Evolutionary conservation across 345 rosid species (phyloP), one percentile per base, ranked within the genome.

Genomic region (Psidium friedrichsthalianum): DNA sequence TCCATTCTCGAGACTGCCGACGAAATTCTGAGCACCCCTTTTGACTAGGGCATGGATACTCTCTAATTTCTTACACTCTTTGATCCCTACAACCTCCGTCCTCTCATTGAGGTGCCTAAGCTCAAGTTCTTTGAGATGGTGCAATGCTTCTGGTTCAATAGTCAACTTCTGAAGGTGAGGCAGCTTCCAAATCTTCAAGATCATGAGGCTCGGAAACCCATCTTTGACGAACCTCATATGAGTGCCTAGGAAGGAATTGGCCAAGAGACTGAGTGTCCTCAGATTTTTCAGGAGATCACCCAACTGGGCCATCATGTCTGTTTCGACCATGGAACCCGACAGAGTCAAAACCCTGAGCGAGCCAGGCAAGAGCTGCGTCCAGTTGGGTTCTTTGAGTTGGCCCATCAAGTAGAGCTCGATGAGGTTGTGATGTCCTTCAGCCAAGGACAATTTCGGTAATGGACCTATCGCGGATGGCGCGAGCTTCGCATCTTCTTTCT

Each of bases 1-100:
- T 25, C 0, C 0, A 0, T 11, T 0, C 7, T 1, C 0, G 16
- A 57, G 16, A 6, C 0, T 1, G 32, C 10, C 16, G 12, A 25
- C 69, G 5, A 58, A n/a, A n/a, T 0, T 0, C 0, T 0, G 16
- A n/a, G 8, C 32, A 58, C 8, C 32, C 36, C 5, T 12, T n/a
- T n/a, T 1, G 2, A 6, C 0, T 13, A 58, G 8, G 2, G n/a
- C 69, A 5, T 4, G 0, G 0, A n/a, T n/a, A 12, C 1, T 58
- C 69, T 58, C 18, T 0, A 58, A 1, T n/a, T 13, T 8, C 18
- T n/a, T 2, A 0, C 69, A 58, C 0, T 2, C 2, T 0, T n/a
- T 2, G 69, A 58, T 58, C 69, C 69, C 69, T n/a, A 0, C 0
- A n/a, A 13, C 18, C 2, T 6, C 1, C n/a, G 0, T 58, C 1